Evolutionary conservation across 164 flowering plant genomes (phyloP).

Genomic region (Liquidambar formosana): DNA sequence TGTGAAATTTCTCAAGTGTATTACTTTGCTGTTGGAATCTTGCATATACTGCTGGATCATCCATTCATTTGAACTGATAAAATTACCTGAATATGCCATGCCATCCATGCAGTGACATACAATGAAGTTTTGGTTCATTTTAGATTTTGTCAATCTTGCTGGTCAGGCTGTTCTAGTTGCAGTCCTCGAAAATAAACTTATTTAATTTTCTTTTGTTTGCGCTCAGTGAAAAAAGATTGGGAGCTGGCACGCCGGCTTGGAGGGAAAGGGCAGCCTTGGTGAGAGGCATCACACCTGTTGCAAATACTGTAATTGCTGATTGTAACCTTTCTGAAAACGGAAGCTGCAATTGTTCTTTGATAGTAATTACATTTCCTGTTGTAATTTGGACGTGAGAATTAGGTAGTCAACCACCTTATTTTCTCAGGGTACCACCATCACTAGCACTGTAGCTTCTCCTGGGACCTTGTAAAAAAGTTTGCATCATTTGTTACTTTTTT

Average conservation of each 20-base stretch:
- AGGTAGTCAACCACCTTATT: neutral
- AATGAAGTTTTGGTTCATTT: neutral
- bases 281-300: constrained; percentile 17
- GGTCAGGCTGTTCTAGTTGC: neutral
- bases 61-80: too few species aligned
- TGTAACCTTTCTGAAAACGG: neutral
- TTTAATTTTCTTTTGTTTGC: neutral
- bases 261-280: constrained; percentile 59
- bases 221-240: constrained; percentile 65
- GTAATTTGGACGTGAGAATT: neutral
- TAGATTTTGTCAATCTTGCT: too few species aligned
- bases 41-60: too few species aligned
- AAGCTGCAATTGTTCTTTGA: neutral
- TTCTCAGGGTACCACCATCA: neutral
- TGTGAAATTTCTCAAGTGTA: too few species aligned
- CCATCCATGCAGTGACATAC: too few species aligned
- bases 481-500: too few species aligned
- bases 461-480: neutral
- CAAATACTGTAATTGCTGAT: neutral
- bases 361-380: neutral
- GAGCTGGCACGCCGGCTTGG: constrained; percentile 72
- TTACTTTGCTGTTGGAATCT: too few species aligned
- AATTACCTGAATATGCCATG: too few species aligned
- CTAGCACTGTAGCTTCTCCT: neutral
- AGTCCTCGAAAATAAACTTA: too few species aligned